Evolutionary conservation across 1,139 yeast genomes (phyloP).

Genomic region (Saccharomycopsis hybrid): DNA sequence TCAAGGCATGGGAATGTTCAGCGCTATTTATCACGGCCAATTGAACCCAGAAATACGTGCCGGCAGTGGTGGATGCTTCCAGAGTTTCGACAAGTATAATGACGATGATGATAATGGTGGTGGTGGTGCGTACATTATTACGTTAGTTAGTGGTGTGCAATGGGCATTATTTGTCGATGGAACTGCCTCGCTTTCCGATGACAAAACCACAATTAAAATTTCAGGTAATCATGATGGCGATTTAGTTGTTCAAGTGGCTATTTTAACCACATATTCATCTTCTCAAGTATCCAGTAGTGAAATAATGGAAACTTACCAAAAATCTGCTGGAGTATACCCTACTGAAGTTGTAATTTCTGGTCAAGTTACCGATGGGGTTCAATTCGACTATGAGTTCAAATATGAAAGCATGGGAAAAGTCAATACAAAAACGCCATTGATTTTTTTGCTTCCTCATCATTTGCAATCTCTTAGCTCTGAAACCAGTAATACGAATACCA

Average conservation of each 20-base stretch:
- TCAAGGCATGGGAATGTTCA: conserved; percentile 75
- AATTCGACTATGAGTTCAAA: conserved; percentile 43
- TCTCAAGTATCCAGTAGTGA: conserved; percentile 29
- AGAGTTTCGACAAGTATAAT: background rate
- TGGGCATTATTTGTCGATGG: conserved; percentile 44
- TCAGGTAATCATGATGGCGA: conserved; percentile 46
- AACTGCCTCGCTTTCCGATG: conserved; percentile 33
- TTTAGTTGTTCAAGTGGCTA: conserved; percentile 54
- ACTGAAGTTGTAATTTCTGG: conserved; percentile 36
- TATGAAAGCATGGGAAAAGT: conserved; percentile 48
- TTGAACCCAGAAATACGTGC: conserved; percentile 40
- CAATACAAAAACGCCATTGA: conserved; percentile 41
- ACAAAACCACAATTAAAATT: conserved; percentile 45
- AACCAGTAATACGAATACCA: conserved; percentile 37
- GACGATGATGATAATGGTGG: background rate
- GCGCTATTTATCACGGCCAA: conserved; percentile 55
- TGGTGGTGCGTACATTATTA: conserved; percentile 34
- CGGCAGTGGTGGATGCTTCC: conserved; percentile 27
- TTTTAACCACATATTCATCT: conserved; percentile 31
- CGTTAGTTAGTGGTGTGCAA: conserved; percentile 32
- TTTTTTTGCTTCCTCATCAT: conserved; percentile 74
- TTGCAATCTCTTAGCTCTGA: conserved; percentile 40
- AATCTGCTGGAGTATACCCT: conserved; percentile 56
- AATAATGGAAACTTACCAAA: conserved; percentile 40
- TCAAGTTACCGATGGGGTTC: conserved; percentile 27